Conservation (phyloP, 2,329 filamentous ascomycete species). For the Colletotrichum tamarilloi region DNA sequence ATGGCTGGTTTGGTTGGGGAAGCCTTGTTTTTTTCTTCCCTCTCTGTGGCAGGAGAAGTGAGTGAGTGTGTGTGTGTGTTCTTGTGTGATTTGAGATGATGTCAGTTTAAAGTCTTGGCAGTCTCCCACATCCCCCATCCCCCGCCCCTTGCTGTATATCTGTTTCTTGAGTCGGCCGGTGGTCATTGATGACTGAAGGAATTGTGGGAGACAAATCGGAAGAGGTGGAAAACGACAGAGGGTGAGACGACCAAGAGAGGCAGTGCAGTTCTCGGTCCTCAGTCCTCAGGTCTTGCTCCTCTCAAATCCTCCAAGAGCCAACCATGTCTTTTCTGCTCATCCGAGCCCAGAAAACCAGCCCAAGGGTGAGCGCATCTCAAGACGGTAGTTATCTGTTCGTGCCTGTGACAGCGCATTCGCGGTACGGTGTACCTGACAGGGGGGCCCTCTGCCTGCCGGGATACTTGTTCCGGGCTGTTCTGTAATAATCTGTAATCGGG, state of each 20-base stretch:
- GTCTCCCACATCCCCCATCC: not conserved
- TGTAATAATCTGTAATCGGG: not conserved
- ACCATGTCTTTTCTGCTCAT: not conserved
- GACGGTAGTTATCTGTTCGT: conserved; percentile 6
- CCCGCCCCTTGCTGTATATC: not conserved
- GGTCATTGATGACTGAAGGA: not conserved
- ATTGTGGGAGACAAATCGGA: conserved; percentile 20
- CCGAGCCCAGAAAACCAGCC: not conserved
- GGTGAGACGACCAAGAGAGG: conserved; percentile 20
- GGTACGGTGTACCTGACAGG: no score
- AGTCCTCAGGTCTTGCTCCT: not conserved
- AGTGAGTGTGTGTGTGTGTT: not conserved
- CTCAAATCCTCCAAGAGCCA: not conserved
- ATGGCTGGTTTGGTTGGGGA: not conserved
- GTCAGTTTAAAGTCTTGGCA: conserved; percentile 26
- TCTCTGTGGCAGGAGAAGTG: not conserved
- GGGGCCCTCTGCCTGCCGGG: not conserved
- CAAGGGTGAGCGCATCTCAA: not conserved
- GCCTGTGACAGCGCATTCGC: no score
- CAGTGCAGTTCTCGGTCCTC: conserved; percentile 15
- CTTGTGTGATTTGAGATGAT: conserved; percentile 29
- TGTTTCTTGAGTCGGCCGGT: not conserved
- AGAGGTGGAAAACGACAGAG: not conserved
- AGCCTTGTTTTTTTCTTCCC: not conserved
- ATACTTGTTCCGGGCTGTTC: conserved; percentile 11